Percentiles rank a stretch among this genome's conserved stretches.
Conservation (phyloP, 345 rosid genomes). For the Gossypium bickii region DNA sequence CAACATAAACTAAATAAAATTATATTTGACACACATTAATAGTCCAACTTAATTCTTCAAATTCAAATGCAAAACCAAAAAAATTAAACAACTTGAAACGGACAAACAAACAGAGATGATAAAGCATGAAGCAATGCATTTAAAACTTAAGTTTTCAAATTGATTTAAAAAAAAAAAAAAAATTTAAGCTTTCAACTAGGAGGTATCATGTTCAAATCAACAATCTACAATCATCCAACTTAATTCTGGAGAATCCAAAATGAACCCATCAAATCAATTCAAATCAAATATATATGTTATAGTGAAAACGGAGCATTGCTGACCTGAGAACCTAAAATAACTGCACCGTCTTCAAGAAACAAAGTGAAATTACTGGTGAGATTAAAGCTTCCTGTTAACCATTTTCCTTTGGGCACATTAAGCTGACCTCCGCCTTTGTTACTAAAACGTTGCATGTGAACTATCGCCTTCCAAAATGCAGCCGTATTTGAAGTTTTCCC, state of each 20-base stretch:
- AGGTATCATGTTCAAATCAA: not conserved
- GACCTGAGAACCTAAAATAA: slow-evolving; percentile 89
- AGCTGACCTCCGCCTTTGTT: slow-evolving; percentile 68
- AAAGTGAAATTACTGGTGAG: slow-evolving; percentile 90
- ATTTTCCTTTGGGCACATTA: slow-evolving; percentile 68
- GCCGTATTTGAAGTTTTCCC: slow-evolving; percentile 73
- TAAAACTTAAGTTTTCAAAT: not conserved
- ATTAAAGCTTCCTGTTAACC: slow-evolving; percentile 93
- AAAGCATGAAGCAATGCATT: not conserved
- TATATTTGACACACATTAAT: not conserved
- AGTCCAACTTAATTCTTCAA: not conserved
- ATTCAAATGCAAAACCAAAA: not conserved
- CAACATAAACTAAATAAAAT: not conserved
- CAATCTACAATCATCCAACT: not conserved
- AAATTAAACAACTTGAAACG: not conserved
- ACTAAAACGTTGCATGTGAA: slow-evolving; percentile 43
- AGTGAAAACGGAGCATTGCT: not conserved
- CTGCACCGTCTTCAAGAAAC: slow-evolving; percentile 74
- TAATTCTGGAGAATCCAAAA: not conserved
- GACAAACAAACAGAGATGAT: not conserved
- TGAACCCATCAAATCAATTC: not conserved
- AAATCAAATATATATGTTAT: not conserved
- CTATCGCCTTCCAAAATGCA: slow-evolving; percentile 64
- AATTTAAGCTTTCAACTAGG: too few relatives aligned
- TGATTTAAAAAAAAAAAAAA: too few relatives aligned